Conservation (phyloP, 2,329 filamentous ascomycete genomes). For the Trichoderma pleuroti region DNA sequence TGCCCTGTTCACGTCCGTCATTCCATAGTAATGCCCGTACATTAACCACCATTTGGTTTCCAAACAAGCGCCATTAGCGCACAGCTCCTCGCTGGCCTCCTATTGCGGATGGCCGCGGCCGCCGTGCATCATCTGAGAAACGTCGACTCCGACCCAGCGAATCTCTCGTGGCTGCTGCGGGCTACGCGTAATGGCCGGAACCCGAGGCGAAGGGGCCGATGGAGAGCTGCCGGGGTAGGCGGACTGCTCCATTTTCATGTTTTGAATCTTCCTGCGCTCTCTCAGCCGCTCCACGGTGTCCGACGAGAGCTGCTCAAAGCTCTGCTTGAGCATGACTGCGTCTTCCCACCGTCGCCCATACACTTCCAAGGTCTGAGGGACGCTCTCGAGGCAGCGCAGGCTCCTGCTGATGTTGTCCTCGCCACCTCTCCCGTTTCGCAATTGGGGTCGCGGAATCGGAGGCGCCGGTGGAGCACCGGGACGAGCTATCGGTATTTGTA, state of each 20-base stretch:
- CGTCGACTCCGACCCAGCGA: constrained; percentile 24
- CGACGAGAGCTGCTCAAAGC: constrained; percentile 50
- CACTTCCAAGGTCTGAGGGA: constrained; percentile 51
- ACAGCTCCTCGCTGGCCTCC: not conserved
- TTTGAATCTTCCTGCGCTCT: constrained; percentile 36
- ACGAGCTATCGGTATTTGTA: constrained; percentile 44
- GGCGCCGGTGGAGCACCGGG: constrained; percentile 49
- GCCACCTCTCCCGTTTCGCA: constrained; percentile 33
- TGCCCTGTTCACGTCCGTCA: constrained; percentile 4
- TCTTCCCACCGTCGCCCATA: constrained; percentile 60
- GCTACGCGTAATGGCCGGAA: constrained; percentile 8
- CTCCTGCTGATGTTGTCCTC: constrained; percentile 55
- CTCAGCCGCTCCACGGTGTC: constrained; percentile 44
- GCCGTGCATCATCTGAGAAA: constrained; percentile 24
- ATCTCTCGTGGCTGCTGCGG: constrained; percentile 21
- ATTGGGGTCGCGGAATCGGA: constrained; percentile 48
- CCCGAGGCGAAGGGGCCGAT: not conserved
- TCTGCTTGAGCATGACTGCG: constrained; percentile 49
- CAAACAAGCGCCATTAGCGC: not conserved
- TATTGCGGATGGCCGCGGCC: constrained; percentile 9
- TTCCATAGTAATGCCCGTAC: not conserved
- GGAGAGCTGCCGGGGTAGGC: constrained; percentile 18
- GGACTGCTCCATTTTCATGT: constrained; percentile 32
- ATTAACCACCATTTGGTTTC: not conserved
- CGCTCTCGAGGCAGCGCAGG: constrained; percentile 51